Evolutionary conservation across 768 basidiomycete species (phyloP), one percentile per base, ranked within the genome.

Genomic region (Trametes villosa): DNA sequence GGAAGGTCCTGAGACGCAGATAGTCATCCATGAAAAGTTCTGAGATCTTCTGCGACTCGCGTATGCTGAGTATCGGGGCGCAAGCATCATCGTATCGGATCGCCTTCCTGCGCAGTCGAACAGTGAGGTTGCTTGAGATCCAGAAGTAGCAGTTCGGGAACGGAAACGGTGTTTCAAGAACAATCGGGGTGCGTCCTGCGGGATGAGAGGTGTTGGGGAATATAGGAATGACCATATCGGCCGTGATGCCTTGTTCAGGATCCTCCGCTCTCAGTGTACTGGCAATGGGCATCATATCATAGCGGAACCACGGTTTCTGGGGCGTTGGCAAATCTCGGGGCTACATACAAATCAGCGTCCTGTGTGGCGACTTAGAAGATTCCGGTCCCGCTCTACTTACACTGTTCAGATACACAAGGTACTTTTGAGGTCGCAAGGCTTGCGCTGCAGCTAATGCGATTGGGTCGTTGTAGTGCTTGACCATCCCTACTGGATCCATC

Each of bases 111-210:
- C 58, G 58, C 2, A 59, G 20, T 12, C 58, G 58, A 3, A 59
- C 51, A 9, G n/a, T 22, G 42, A 46, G 3, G 12, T 11, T 11
- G 11, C 46, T 59, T 1, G 46, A 17, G n/a, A 53, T 24, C 58
- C 58, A 59, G 33, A 53, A 51, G 58, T 46, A 59, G 34, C 58
- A 59, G 42, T 59, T 53, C 2, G 42, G 33, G 34, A 59, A 53
- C 9, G 58, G 58, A 34, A 59, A 59, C 1, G 58, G 31, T 18
- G 49, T 27, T n/a, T 45, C 27, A 17, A 51, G n/a, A 4, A 29
- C 18, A 8, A 59, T 17, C 3, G 58, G 50, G 0, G 3, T 15
- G 6, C 51, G 50, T 1, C 58, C 58, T 3, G n/a, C 41, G 1
- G 58, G 44, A 36, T 47, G 42, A 15, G 6, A 9, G 24, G 13